phyloP scores from a whole-genome alignment of 2,329 filamentous ascomycete species.

The Aspergillus floridensis region DNA sequence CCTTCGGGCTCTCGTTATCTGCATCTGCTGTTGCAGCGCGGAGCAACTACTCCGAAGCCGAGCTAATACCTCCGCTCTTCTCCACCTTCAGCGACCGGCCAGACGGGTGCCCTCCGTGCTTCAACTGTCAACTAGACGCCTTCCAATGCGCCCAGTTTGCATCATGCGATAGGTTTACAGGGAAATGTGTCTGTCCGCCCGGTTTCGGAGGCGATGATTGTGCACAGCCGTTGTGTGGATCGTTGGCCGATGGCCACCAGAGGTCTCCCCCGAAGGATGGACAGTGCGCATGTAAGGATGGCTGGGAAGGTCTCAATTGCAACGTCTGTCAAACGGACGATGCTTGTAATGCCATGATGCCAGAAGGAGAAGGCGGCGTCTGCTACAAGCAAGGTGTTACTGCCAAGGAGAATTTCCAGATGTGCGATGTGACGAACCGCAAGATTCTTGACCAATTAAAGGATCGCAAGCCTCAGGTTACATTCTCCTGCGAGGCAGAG shows the following conservation, averaged over 20 bases:
- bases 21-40: constrained; percentile 22
- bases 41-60: constrained; percentile 57
- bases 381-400: constrained; percentile 91
- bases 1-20: constrained; percentile 26
- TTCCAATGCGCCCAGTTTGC: constrained; percentile 91
- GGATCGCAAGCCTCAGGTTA: constrained; percentile 83
- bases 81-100: constrained; percentile 71
- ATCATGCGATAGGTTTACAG: constrained; percentile 82
- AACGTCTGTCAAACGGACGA: constrained; percentile 84
- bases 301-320: constrained; percentile 97
- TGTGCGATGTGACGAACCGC: constrained; percentile 94
- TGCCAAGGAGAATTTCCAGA: constrained; percentile 93
- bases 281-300: constrained; percentile 81
- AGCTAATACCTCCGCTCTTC: constrained; percentile 65
- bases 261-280: constrained; percentile 70
- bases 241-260: constrained; percentile 75
- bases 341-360: constrained; percentile 86
- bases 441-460: constrained; percentile 88
- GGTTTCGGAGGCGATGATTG: constrained; percentile 96
- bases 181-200: constrained; percentile 86
- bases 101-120: constrained; percentile 58
- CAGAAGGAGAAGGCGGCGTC: constrained; percentile 73
- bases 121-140: constrained; percentile 94
- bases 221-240: constrained; percentile 86
- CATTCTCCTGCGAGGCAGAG: constrained; percentile 81